Evolutionary conservation across 805 yeast species (phyloP).

Genomic region (Wickerhamiella galacta): DNA sequence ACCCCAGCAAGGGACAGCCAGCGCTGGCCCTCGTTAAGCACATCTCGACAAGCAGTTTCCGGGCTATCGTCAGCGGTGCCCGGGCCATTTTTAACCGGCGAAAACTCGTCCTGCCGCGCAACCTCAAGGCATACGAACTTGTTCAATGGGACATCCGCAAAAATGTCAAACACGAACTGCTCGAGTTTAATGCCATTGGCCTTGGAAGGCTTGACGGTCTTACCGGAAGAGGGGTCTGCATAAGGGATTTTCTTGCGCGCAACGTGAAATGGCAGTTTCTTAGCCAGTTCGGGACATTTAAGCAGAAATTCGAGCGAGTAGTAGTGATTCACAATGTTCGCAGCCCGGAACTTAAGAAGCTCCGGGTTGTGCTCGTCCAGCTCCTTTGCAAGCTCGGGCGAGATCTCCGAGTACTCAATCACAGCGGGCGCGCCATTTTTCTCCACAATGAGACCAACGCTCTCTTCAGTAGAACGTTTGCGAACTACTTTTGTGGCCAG

Average conservation of each 20-base stretch:
- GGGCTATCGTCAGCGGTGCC: conserved; percentile 77
- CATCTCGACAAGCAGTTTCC: conserved; percentile 53
- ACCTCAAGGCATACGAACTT: conserved; percentile 90
- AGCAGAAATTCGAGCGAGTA: conserved; percentile 65
- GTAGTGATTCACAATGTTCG: conserved; percentile 93
- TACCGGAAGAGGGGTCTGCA: conserved; percentile 32
- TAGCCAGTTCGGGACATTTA: conserved; percentile 38
- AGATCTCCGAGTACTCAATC: conserved; percentile 86
- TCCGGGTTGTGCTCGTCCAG: conserved; percentile 34
- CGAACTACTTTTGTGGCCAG: conserved; percentile 91
- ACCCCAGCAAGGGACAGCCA: conserved; percentile 74
- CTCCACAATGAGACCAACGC: conserved; percentile 77
- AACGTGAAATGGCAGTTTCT: conserved; percentile 76
- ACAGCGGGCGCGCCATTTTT: conserved; percentile 57
- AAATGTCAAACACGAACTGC: conserved; percentile 93
- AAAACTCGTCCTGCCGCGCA: conserved; percentile 66
- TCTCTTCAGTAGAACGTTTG: conserved; percentile 71
- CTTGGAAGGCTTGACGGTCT: conserved; percentile 40
- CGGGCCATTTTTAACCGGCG: conserved; percentile 84
- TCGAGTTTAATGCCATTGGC: conserved; percentile 91
- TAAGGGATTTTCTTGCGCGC: conserved; percentile 77
- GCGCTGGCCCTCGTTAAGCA: conserved; percentile 46
- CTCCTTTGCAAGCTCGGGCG: conserved; percentile 52
- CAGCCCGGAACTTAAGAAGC: conserved; percentile 68
- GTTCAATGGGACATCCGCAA: conserved; percentile 52